A percentile compares a stretch with the other conserved stretches of the same genome.
These are phyloP conservation scores for Eustoma russellianum DNA, from an alignment of 257 asterid genomes.

Conservation along the genomic window DNA sequence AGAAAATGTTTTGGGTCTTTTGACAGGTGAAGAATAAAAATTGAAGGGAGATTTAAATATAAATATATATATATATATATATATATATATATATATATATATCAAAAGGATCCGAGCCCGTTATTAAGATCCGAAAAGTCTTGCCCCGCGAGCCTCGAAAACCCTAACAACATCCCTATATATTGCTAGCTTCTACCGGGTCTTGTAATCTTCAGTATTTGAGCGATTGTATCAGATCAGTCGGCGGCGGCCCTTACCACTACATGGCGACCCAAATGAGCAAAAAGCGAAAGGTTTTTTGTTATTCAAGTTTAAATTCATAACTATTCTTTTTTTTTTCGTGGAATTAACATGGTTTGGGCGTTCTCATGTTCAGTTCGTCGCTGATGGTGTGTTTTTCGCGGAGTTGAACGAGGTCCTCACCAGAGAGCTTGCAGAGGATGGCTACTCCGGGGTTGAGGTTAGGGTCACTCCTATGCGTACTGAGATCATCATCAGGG, in stretches of 20 bases:
- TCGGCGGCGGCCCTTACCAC: neutral
- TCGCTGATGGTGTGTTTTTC: constrained; percentile 48
- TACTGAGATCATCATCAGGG: constrained; percentile 52
- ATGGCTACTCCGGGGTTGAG: constrained; percentile 59
- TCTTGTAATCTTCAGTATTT: too few species aligned
- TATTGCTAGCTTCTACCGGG: neutral
- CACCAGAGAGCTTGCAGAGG: constrained; percentile 54
- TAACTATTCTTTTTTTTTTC: neutral
- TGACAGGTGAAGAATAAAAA: too few species aligned
- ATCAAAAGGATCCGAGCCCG: neutral
- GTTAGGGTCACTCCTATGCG: constrained; percentile 57
- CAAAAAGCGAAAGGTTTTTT: constrained; percentile 25
- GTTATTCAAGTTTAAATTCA: too few species aligned
- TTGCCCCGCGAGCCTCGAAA: neutral
- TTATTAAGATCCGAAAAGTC: neutral
- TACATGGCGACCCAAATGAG: constrained; percentile 28
- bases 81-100: too few species aligned
- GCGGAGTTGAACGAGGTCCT: constrained; percentile 50
- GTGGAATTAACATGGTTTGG: neutral
- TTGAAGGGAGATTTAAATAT: too few species aligned
- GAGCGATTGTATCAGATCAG: neutral
- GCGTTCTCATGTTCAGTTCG: constrained; percentile 22
- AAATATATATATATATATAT: too few species aligned
- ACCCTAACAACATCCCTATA: constrained; percentile 2
- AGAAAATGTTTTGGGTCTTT: too few species aligned